These are phyloP conservation scores for Pseudogymnoascus sp. DNA, from an alignment of 2,329 filamentous ascomycete species.

Conservation along the genomic window DNA sequence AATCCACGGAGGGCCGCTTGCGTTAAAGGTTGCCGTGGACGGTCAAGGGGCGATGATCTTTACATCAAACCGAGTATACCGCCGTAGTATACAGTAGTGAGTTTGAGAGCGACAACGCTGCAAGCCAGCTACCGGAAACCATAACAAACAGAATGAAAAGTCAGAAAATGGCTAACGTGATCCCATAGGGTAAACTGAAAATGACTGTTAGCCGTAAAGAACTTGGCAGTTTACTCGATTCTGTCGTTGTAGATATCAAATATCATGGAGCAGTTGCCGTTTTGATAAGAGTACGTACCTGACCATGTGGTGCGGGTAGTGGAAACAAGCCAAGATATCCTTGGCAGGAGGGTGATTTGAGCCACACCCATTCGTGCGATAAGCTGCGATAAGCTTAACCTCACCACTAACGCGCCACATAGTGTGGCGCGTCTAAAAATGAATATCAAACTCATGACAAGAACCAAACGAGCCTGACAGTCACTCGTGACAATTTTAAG, in stretches of 20 bases:
- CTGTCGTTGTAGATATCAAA: not conserved
- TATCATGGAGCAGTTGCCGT: not conserved
- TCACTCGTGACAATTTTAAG: not conserved
- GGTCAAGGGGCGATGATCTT: not conserved
- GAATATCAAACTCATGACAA: slow-evolving; percentile 9
- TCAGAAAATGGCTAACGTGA: not conserved
- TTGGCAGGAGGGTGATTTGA: slow-evolving; percentile 3
- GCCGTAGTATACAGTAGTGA: not conserved
- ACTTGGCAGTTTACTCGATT: not conserved
- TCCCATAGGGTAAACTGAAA: not conserved
- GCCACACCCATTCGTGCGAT: not conserved
- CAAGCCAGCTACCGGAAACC: not conserved
- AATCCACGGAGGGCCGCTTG: slow-evolving; percentile 7
- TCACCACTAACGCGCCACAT: not conserved
- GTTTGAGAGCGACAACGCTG: not conserved
- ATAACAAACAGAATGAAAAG: not conserved
- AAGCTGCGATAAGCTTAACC: not conserved
- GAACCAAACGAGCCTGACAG: not conserved
- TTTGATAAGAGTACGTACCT: not conserved
- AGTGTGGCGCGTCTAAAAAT: slow-evolving; percentile 1
- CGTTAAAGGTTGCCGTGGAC: not conserved
- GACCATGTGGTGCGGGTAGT: not conserved
- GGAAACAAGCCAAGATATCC: slow-evolving; percentile 4
- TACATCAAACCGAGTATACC: not conserved
- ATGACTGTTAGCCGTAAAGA: not conserved